Conservation (phyloP, 441 rosid species). For the Erodium trifolium region DNA sequence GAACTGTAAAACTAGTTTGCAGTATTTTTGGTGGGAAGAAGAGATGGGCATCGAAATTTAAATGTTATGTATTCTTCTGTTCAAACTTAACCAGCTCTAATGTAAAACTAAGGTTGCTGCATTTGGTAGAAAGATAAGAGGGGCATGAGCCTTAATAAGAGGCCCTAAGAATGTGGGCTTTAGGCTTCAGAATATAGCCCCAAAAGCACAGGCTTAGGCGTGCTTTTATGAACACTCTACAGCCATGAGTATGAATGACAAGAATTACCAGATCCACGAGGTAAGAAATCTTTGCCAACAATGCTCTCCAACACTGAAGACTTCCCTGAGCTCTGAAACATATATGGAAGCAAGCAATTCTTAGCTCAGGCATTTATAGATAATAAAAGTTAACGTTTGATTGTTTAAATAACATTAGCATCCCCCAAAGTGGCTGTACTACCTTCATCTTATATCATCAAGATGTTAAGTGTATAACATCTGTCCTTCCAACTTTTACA, state of each 20-base stretch:
- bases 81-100: no score
- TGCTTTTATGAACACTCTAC: background rate
- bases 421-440: background rate
- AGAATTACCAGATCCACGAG: slow-evolving; percentile 89
- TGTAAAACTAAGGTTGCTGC: no score
- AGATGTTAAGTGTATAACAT: background rate
- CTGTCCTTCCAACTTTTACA: background rate
- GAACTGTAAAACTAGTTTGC: no score
- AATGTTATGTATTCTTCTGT: no score
- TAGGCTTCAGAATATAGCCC: no score
- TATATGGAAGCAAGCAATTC: background rate
- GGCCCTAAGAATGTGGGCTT: no score
- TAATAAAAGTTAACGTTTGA: background rate
- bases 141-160: no score
- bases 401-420: background rate
- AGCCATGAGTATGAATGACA: background rate
- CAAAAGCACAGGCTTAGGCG: no score
- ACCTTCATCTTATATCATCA: background rate
- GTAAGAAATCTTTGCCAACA: slow-evolving; percentile 91
- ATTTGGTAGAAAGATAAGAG: no score
- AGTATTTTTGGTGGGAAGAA: no score
- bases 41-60: no score
- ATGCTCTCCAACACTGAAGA: slow-evolving; percentile 94
- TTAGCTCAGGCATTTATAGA: background rate
- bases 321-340: slow-evolving; percentile 85